These are phyloP conservation scores for Fusarium sp. DNA, from an alignment of 2,329 filamentous ascomycete species.

Conservation along the genomic window DNA sequence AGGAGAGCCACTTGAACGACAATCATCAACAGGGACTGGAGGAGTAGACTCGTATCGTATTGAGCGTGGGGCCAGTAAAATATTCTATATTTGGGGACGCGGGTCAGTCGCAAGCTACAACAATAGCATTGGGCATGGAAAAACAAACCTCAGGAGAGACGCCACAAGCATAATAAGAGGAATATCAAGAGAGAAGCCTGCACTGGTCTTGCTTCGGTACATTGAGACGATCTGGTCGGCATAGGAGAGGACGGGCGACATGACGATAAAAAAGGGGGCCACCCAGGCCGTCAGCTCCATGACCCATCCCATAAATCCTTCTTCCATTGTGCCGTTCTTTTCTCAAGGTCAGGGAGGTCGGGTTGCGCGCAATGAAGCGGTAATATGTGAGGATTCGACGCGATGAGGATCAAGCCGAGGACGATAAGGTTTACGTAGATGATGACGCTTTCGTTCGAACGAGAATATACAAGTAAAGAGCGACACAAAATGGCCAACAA, in stretches of 20 bases:
- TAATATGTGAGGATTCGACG: conserved; percentile 4
- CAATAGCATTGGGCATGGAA: neutral
- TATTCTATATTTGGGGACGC: conserved; percentile 58
- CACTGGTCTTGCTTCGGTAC: conserved; percentile 71
- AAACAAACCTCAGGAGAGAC: conserved; percentile 69
- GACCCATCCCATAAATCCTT: conserved; percentile 38
- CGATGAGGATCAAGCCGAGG: conserved; percentile 6
- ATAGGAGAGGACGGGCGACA: conserved; percentile 73
- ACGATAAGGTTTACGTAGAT: conserved; percentile 2
- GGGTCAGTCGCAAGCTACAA: conserved; percentile 30
- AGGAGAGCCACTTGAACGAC: conserved; percentile 71
- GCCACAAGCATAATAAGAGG: conserved; percentile 78
- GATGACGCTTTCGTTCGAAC: conserved; percentile 18
- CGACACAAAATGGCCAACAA: neutral
- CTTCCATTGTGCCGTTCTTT: conserved; percentile 16
- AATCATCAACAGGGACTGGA: conserved; percentile 75
- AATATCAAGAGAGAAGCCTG: conserved; percentile 77
- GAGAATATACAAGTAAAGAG: neutral
- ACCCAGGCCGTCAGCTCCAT: conserved; percentile 60
- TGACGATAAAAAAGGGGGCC: conserved; percentile 71
- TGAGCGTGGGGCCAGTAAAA: conserved; percentile 76
- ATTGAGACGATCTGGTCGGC: conserved; percentile 74
- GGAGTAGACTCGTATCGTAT: conserved; percentile 71
- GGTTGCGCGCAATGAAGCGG: neutral
- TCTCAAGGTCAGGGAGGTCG: neutral